A percentile compares a stretch with the other conserved stretches of the same genome.
Evolutionary conservation across 2,329 filamentous ascomycete genomes (phyloP).

Genomic region (Phyllosticta paracitricarpa): DNA sequence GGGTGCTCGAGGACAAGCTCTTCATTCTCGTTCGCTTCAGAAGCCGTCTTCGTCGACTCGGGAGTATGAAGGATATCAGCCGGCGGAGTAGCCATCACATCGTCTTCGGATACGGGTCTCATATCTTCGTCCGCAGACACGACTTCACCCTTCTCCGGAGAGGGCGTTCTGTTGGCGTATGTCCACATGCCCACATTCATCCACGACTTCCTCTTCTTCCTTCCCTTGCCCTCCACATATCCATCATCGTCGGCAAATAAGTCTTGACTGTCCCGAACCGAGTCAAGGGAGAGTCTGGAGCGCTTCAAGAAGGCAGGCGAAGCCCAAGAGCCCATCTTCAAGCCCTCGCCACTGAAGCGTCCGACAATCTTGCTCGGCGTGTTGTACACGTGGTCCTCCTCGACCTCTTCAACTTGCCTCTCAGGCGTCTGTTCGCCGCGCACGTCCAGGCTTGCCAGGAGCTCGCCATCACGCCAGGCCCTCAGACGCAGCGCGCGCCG

Average conservation of each 20-base stretch:
- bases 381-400: not conserved
- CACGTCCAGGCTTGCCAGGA: constrained; percentile 44
- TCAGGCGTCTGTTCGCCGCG: not conserved
- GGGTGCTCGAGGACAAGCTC: not conserved
- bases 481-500: constrained; percentile 25
- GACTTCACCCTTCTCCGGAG: constrained; percentile 47
- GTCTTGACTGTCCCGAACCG: constrained; percentile 54
- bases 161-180: constrained; percentile 61
- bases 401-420: not conserved
- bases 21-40: constrained; percentile 1
- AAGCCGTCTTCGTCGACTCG: not conserved
- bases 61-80: not conserved
- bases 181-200: constrained; percentile 63
- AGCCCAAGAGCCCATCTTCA: constrained; percentile 46
- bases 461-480: constrained; percentile 37
- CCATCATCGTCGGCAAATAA: constrained; percentile 59
- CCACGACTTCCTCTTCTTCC: constrained; percentile 59
- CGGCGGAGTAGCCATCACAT: not conserved
- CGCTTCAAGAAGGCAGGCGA: constrained; percentile 76
- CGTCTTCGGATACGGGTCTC: not conserved
- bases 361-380: constrained; percentile 5
- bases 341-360: constrained; percentile 2
- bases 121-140: not conserved
- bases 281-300: constrained; percentile 58
- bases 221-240: constrained; percentile 48